Evolutionary conservation across 768 basidiomycete species (phyloP).

Genomic region (Naganishia onofrii): DNA sequence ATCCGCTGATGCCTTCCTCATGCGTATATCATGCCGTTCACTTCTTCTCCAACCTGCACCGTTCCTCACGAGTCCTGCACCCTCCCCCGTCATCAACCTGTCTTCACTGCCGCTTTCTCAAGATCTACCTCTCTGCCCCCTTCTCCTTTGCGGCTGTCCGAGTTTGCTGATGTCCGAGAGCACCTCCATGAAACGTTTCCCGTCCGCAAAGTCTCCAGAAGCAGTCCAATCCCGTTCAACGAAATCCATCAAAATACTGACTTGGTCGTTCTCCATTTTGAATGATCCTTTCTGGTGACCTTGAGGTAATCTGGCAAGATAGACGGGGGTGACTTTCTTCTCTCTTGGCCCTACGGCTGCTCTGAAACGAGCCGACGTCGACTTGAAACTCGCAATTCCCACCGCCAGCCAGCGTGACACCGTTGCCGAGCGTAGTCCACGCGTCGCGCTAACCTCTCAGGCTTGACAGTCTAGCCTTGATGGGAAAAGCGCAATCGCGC

Average conservation of each 20-base stretch:
- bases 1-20: neutral
- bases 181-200: slow-evolving; percentile 4
- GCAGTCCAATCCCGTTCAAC: neutral
- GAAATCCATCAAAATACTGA: slow-evolving; percentile 10
- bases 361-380: slow-evolving; percentile 1
- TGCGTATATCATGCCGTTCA: no score
- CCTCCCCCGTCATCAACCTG: neutral
- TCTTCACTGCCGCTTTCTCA: neutral
- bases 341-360: neutral
- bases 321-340: slow-evolving; percentile 18
- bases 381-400: slow-evolving; percentile 25
- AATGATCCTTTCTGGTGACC: slow-evolving; percentile 17
- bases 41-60: no score
- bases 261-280: slow-evolving; percentile 36
- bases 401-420: slow-evolving; percentile 6
- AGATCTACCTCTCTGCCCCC: neutral
- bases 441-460: neutral
- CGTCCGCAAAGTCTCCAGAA: slow-evolving; percentile 1
- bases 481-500: neutral
- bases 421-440: slow-evolving; percentile 8
- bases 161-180: neutral
- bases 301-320: slow-evolving; percentile 19
- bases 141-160: neutral
- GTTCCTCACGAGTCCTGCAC: neutral
- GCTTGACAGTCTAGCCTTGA: neutral